A percentile compares a stretch with the other conserved stretches of the same genome.
Evolutionary conservation across 768 basidiomycete genomes (phyloP).

Genomic region (Calocybe indica): DNA sequence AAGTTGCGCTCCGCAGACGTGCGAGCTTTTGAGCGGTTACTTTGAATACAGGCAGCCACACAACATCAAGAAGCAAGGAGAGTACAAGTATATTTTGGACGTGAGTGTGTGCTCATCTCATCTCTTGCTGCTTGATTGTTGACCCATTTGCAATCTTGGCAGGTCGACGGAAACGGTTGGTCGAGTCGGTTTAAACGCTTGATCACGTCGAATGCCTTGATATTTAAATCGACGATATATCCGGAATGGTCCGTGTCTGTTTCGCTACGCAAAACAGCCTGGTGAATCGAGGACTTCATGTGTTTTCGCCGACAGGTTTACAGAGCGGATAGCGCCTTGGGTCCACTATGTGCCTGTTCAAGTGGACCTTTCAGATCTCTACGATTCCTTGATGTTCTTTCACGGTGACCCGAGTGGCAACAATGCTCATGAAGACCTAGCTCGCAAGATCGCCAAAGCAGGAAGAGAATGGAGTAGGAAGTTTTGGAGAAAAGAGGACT

Average conservation of each 20-base stretch:
- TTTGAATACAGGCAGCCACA: slow-evolving; percentile 44
- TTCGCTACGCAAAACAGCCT: neutral
- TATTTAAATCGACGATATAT: slow-evolving; percentile 62
- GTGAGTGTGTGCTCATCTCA: slow-evolving; percentile 21
- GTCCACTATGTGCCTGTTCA: slow-evolving; percentile 66
- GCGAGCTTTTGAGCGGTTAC: slow-evolving; percentile 32
- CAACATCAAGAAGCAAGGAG: slow-evolving; percentile 13
- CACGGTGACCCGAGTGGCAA: slow-evolving; percentile 45
- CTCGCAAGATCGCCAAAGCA: slow-evolving; percentile 42
- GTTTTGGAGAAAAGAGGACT: slow-evolving; percentile 50
- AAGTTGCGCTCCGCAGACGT: slow-evolving; percentile 35
- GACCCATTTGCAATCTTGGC: neutral
- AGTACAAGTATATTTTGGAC: slow-evolving; percentile 55
- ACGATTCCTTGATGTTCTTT: slow-evolving; percentile 65
- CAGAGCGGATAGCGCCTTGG: slow-evolving; percentile 55
- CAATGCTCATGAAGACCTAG: slow-evolving; percentile 50
- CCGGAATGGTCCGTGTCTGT: slow-evolving; percentile 51
- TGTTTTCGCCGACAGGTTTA: slow-evolving; percentile 29
- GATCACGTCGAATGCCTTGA: slow-evolving; percentile 49
- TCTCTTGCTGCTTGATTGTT: neutral
- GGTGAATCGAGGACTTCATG: too few species aligned
- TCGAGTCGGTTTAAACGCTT: slow-evolving; percentile 57
- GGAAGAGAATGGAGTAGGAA: slow-evolving; percentile 45
- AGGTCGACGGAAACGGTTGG: slow-evolving; percentile 61
- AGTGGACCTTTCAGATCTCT: slow-evolving; percentile 53